Evolutionary conservation across 192 early-diverging fungal genomes (phyloP).

Genomic region (Coemansia sp.): DNA sequence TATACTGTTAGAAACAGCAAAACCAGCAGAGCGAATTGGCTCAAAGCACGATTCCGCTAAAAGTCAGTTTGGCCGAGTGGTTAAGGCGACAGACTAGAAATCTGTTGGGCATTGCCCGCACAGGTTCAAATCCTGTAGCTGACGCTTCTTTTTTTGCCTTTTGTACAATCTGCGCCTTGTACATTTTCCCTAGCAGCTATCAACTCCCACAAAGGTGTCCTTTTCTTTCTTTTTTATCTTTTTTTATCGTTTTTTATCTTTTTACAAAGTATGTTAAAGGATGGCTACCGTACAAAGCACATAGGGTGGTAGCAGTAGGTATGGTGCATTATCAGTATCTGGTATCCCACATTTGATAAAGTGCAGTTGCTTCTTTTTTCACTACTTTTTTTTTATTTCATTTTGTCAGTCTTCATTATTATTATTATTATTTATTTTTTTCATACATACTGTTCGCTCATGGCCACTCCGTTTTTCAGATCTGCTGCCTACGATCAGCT

Average conservation of each 20-base stretch:
- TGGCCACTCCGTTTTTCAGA: conserved; percentile 6
- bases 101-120: conserved; percentile 6
- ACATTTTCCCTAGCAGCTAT: neutral
- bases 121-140: conserved; percentile 9
- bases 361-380: neutral
- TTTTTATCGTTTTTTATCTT: neutral
- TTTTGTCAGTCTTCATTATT: neutral
- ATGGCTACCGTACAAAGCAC: no score
- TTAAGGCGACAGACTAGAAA: conserved; percentile 9
- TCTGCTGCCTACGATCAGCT: conserved; percentile 9
- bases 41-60: neutral
- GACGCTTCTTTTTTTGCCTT: neutral
- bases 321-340: no score
- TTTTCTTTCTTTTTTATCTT: neutral
- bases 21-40: neutral
- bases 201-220: neutral
- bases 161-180: neutral
- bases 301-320: no score
- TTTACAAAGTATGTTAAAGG: neutral
- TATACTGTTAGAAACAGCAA: no score
- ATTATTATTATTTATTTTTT: neutral
- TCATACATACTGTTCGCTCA: neutral
- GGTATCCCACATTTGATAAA: no score
- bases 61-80: conserved; percentile 8
- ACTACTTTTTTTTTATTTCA: neutral